Evolutionary conservation across 2,329 filamentous ascomycete species (phyloP), one percentile per base, ranked within the genome.

Genomic region (Alternaria tenuissima): DNA sequence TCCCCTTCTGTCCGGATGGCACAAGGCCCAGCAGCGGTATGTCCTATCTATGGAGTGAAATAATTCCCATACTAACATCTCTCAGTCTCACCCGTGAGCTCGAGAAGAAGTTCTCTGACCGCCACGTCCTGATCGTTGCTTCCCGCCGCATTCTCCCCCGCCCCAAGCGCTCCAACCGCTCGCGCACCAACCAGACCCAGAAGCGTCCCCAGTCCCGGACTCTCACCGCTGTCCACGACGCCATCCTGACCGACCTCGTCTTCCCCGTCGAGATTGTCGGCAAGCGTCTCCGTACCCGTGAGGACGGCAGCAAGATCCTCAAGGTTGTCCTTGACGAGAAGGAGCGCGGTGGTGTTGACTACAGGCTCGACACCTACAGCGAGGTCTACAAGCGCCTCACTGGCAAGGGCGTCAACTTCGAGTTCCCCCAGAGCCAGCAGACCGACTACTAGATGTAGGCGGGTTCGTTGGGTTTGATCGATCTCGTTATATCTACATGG

Each of bases 31-130:
- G 90, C 95, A 98, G 88, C 94, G 95, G 94, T 98, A 94, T 85
- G 90, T 68, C 18, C 5, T 7, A 32, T n/a, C 7, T 11, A 22
- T 49, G 4, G 0, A 30, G 28, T 9, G 11, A 3, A 11, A 7
- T 8, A 5, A 12, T 16, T n/a, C 34, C 11, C 11, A 8, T 42
- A 46, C 69, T 69, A 44, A 69, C 51, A 41, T 20, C 6, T 46
- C 69, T 14, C 67, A 98, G 94, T 82, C 90, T 99, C 81, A 99
- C 95, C 85, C 95, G 95, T 86, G 95, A 99, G 89, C 94, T 99
- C 81, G 95, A 99, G 91, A 99, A 99, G 93, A 99, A 99, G 88
- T 99, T 99, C 93, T 98, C 95, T 72, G 95, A 99, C 89, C 95
- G 95, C 85, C 95, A 99, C 85, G 95, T 99, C 83, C 88, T 99